Percentiles rank a stretch among this genome's conserved stretches.
phyloP scores from a whole-genome alignment of 768 basidiomycete genomes.

The Termitomyces sp. region DNA sequence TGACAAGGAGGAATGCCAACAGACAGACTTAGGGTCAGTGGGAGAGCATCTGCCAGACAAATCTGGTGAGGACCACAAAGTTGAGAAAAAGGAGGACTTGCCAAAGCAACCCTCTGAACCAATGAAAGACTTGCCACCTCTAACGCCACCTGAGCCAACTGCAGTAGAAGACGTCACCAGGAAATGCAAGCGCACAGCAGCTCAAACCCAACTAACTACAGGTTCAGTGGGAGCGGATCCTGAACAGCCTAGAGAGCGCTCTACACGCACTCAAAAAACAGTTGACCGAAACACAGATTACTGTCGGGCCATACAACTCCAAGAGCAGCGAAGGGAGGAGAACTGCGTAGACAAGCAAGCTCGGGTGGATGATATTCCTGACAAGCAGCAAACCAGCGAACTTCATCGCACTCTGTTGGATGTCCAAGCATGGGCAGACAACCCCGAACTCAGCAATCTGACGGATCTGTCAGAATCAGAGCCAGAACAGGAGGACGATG shows the following conservation, averaged over 20 bases:
- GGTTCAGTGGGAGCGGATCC: not conserved
- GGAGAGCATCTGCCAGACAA: not conserved
- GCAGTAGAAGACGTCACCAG: not conserved
- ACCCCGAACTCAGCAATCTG: not conserved
- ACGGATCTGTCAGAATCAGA: not conserved
- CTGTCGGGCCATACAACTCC: not conserved
- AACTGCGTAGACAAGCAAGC: not conserved
- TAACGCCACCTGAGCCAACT: not conserved
- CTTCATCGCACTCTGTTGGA: not conserved
- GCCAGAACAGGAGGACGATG: too few species aligned
- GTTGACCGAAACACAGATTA: not conserved
- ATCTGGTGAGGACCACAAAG: not conserved
- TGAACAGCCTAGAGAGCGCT: not conserved
- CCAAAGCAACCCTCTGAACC: not conserved
- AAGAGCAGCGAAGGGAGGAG: not conserved
- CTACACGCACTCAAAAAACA: not conserved
- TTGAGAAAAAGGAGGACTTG: not conserved
- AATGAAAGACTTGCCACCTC: not conserved
- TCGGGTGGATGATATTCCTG: not conserved
- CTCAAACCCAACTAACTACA: not conserved
- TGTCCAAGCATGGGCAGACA: not conserved
- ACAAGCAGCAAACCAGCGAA: not conserved
- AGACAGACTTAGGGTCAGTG: not conserved
- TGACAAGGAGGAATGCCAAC: not conserved
- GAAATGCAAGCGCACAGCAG: not conserved